These are phyloP conservation scores for Fusarium armeniacum DNA, from an alignment of 2,329 filamentous ascomycete species.

Conservation along the genomic window DNA sequence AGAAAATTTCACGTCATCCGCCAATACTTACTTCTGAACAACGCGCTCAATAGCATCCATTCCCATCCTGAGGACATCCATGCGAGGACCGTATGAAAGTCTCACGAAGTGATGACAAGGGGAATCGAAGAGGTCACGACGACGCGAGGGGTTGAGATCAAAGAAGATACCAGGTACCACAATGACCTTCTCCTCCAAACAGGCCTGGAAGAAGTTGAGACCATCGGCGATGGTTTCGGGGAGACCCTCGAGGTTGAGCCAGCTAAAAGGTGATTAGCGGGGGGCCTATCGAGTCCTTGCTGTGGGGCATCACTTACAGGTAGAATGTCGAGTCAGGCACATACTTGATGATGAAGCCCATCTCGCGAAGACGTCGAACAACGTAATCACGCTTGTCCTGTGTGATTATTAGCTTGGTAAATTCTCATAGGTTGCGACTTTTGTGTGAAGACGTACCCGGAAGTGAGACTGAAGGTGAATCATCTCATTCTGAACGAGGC, in stretches of 20 bases:
- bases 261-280: conserved; percentile 42
- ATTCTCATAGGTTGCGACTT: not conserved
- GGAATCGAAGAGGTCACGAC: conserved; percentile 92
- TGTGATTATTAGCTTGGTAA: conserved; percentile 39
- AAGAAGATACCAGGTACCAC: conserved; percentile 99
- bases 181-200: conserved; percentile 93
- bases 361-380: conserved; percentile 80
- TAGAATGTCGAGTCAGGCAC: conserved; percentile 96
- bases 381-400: conserved; percentile 92
- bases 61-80: conserved; percentile 83
- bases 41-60: conserved; percentile 89
- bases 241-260: conserved; percentile 75
- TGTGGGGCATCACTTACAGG: conserved; percentile 69
- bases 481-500: conserved; percentile 87
- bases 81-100: conserved; percentile 85
- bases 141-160: conserved; percentile 90
- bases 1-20: no score
- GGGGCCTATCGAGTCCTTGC: not conserved
- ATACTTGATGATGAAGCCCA: conserved; percentile 88
- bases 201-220: conserved; percentile 96
- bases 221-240: conserved; percentile 90
- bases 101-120: conserved; percentile 94
- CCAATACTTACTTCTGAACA: conserved; percentile 72
- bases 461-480: conserved; percentile 90
- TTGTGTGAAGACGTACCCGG: conserved; percentile 61